Evolutionary conservation across 164 flowering plant species (phyloP).

Genomic region (Liriodendron chinense): DNA sequence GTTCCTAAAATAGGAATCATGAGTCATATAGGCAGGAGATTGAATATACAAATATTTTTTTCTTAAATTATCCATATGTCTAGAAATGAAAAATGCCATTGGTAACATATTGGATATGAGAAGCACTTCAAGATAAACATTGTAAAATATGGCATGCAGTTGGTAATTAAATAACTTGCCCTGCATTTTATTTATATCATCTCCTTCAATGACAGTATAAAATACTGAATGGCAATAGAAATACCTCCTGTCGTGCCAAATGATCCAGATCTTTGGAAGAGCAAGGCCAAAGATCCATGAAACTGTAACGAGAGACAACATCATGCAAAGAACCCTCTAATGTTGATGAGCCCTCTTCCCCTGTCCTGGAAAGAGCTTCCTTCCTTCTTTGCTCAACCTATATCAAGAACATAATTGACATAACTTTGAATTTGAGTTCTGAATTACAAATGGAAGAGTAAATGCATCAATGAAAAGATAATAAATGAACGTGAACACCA

Average conservation of each 20-base stretch:
- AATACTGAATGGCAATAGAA: neutral
- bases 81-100: neutral
- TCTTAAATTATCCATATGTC: no score
- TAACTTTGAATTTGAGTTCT: neutral
- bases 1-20: no score
- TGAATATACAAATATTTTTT: no score
- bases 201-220: neutral
- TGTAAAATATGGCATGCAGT: neutral
- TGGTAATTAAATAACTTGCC: neutral
- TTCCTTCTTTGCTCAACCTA: slow-evolving; percentile 95
- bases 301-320: slow-evolving; percentile 83
- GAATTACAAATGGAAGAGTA: neutral
- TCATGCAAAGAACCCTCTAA: slow-evolving; percentile 79
- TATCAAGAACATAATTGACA: neutral
- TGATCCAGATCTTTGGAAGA: slow-evolving; percentile 85
- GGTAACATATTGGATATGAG: neutral
- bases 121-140: neutral
- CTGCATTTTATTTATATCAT: neutral
- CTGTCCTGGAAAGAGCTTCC: slow-evolving; percentile 74
- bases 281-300: slow-evolving; percentile 97
- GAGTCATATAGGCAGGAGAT: no score
- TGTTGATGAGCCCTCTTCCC: slow-evolving; percentile 59
- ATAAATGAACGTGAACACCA: neutral
- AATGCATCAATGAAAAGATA: neutral
- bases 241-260: slow-evolving; percentile 81